Evolutionary conservation across 2,329 filamentous ascomycete genomes (phyloP), one percentile per base, ranked within the genome.

Genomic region (Botrytis cinerea): DNA sequence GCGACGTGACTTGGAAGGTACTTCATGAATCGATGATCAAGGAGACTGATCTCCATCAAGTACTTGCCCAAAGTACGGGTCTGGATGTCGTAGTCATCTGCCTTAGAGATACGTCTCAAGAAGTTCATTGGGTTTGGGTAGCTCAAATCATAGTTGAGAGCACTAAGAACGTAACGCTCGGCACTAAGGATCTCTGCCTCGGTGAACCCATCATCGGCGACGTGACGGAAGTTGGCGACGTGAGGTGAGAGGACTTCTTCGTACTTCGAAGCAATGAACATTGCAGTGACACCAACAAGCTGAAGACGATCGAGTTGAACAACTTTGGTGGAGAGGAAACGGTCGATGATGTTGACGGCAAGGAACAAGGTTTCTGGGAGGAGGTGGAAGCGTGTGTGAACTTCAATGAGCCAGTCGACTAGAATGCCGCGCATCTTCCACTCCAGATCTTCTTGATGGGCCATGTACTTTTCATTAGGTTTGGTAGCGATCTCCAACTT

Each of bases 91-190:
- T 99, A 99, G 86, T 97, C 96, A 85, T 99, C 97, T 80, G 96
- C 97, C 87, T 99, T 99, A 75, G 95, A 98, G 83, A 99, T 97
- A 78, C 97, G 93, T 77, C 96, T 93, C 75, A 99, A 90, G 86
- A 99, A 99, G 88, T 99, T 99, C 96, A 99, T 99, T 35, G 96
- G 96, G 84, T 99, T 99, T 73, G 96, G 96, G 81, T 98, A 99
- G 86, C 95, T 98, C 76, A 99, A 90, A 82, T 99, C 95, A 83
- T 98, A 99, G 85, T 98, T 92, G 75, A 99, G 89, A 9, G 94
- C 94, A 77, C 90, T 89, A 70, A 99, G 91, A 77, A 99, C 91
- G 82, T 97, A 97, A 78, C 96, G 93, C 84, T 99, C 96, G n/a
- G 96, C 96, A 81, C 93, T 95, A 57, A 99, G 88, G 78, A 99